Evolutionary conservation across 805 yeast species (phyloP).

Genomic region (Myxozyma neglecta): DNA sequence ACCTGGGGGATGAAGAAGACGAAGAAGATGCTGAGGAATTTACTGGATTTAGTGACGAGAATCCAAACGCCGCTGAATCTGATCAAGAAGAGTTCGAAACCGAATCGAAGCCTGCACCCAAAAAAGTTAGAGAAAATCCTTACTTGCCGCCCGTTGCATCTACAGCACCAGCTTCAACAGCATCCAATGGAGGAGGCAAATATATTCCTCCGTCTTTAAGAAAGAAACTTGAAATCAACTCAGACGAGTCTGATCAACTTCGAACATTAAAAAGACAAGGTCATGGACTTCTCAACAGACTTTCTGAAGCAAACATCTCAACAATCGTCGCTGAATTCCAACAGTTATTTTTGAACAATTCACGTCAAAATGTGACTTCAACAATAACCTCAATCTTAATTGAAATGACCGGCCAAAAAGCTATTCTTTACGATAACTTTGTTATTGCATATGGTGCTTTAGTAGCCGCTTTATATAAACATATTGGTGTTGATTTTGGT

Average conservation of each 20-base stretch:
- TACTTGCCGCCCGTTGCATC: conserved; percentile 59
- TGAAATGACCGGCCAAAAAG: conserved; percentile 63
- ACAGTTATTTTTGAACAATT: conserved; percentile 58
- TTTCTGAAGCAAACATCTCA: conserved; percentile 83
- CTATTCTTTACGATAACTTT: conserved; percentile 72
- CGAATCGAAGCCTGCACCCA: conserved; percentile 18
- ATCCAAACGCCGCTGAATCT: conserved; percentile 23
- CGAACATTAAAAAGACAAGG: conserved; percentile 58
- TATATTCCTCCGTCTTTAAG: conserved; percentile 87
- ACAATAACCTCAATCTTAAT: conserved; percentile 61
- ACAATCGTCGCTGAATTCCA: conserved; percentile 70
- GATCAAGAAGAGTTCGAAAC: conserved; percentile 33
- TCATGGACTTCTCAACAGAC: conserved; percentile 80
- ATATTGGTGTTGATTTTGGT: conserved; percentile 84
- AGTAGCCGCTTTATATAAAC: conserved; percentile 71
- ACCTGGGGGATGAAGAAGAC: conserved; percentile 36
- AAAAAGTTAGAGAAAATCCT: conserved; percentile 61
- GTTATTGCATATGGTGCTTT: conserved; percentile 77
- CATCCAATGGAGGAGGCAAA: conserved; percentile 37
- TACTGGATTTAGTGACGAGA: conserved; percentile 24
- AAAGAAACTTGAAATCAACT: conserved; percentile 43
- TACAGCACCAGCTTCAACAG: background rate
- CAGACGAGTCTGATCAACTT: conserved; percentile 49
- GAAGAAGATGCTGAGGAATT: conserved; percentile 38
- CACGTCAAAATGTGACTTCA: conserved; percentile 79